Conservation (phyloP, 495 filamentous ascomycete genomes). For the Endocarpon pusillum region DNA sequence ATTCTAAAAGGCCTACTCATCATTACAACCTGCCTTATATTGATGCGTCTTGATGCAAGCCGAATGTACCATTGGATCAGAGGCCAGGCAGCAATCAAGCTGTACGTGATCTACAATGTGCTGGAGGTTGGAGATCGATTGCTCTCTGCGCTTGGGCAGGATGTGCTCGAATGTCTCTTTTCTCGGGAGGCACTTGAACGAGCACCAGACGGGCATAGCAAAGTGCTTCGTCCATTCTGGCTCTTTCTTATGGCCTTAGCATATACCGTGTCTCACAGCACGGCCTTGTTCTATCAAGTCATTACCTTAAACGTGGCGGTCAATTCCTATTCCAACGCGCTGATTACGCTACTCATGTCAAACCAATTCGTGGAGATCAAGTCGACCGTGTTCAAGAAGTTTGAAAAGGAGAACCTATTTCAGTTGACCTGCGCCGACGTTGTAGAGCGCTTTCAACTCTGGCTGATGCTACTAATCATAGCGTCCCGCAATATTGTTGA, state of each 20-base stretch:
- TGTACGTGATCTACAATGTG: conserved; percentile 97
- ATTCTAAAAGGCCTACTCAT: conserved; percentile 79
- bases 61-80: conserved; percentile 97
- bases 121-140: conserved; percentile 80
- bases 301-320: conserved; percentile 96
- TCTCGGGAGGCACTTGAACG: conserved; percentile 82
- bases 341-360: conserved; percentile 77
- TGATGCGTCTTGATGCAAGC: conserved; percentile 90
- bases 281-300: conserved; percentile 86
- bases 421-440: conserved; percentile 92
- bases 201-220: conserved; percentile 73
- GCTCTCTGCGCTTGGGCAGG: conserved; percentile 80
- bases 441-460: conserved; percentile 93
- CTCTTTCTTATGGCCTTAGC: conserved; percentile 75
- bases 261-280: conserved; percentile 77
- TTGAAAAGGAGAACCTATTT: conserved; percentile 94
- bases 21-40: conserved; percentile 59
- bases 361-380: conserved; percentile 99
- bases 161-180: conserved; percentile 90
- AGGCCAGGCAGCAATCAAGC: conserved; percentile 89
- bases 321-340: conserved; percentile 93
- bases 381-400: conserved; percentile 89
- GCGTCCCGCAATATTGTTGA: conserved; percentile 91
- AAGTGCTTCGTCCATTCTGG: conserved; percentile 76
- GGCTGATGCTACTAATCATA: conserved; percentile 93